Base-by-base conservation (phyloP, 495 filamentous ascomycete species). In the Xylaria castorea region DNA sequence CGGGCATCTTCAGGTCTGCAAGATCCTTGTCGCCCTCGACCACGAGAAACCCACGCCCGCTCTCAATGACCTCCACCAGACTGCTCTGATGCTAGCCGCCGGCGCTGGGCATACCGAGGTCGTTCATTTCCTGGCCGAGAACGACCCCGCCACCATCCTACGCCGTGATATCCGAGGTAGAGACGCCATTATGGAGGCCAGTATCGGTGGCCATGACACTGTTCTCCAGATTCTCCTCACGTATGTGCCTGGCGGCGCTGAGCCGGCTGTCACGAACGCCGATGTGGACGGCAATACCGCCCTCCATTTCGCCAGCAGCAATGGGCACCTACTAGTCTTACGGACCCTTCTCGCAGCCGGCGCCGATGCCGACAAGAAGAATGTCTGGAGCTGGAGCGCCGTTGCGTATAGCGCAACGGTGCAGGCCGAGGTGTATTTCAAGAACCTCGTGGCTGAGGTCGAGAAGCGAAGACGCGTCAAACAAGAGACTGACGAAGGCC, bases 261-360 rank as follows among this genome's bases (percentile, higher is more conserved):
- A 80, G 50, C 83, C 83, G 27, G 87, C 88, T 22, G 80, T 87
- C 42, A 78, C 75, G 44, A 80, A 82, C 73, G 80, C 81, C 3
- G 93, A 97, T 78, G 73, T 81, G 14, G 84, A 89, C 27, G 93
- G 93, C 14, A 94, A 95, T 76, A 95, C 92, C 27, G 89, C 92
- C 16, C 85, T 96, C 68, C 93, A 97, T 81, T 90, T 87, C 80
- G 85, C 88, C 67, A 88, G 85, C 73, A 83, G 82, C 70, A 87
- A 91, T 75, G 93, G 93, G 18, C 89, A 93, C 75, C 80, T 94
- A 48, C 90, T 93, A 71, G 90, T 92, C 4, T 80, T 95, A 63
- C 86, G 93, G 53, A 89, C 92, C 30, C 81, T 97, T 30, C 83
- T 96, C 30, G 87, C 88, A 3, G 86, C 87, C 14, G 92, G 92